Evolutionary conservation across 345 rosid species (phyloP).

Genomic region (Rhizophora apiculata): DNA sequence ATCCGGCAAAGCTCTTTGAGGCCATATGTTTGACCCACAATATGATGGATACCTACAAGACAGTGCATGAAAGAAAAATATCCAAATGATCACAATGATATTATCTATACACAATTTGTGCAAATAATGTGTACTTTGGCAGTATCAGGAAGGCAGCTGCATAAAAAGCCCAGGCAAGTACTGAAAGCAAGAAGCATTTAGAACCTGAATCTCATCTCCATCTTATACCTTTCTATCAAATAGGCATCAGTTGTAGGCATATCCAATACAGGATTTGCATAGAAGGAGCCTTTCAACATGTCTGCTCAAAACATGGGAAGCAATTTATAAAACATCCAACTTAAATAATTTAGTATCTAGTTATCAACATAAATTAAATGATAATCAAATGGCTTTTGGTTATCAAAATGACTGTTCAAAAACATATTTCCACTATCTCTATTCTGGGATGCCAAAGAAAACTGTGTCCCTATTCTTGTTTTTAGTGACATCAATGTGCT

Average conservation of each 20-base stretch:
- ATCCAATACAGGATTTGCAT: conserved; percentile 79
- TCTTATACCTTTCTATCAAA: conserved; percentile 53
- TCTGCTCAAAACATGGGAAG: conserved; percentile 42
- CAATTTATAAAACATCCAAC: background rate
- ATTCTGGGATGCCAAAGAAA: too few species aligned
- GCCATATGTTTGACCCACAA: conserved; percentile 95
- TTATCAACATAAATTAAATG: background rate
- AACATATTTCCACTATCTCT: too few species aligned
- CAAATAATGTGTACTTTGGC: background rate
- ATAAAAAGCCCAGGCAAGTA: background rate
- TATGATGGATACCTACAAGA: conserved; percentile 74
- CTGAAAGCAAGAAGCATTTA: conserved; percentile 9
- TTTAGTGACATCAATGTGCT: background rate
- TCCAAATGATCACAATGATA: conserved; percentile 4
- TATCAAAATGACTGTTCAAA: background rate
- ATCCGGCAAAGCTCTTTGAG: conserved; percentile 62
- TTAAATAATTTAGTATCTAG: background rate
- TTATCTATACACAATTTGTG: background rate
- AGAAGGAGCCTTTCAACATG: conserved; percentile 76
- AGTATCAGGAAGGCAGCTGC: background rate
- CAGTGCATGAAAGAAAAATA: conserved; percentile 6
- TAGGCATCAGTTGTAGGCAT: conserved; percentile 56
- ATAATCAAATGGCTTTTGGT: background rate
- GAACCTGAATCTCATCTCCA: conserved; percentile 13
- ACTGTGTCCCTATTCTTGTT: background rate